These are phyloP conservation scores for Arabidopsis arenosa DNA, from an alignment of 345 rosid species.

Conservation along the genomic window DNA sequence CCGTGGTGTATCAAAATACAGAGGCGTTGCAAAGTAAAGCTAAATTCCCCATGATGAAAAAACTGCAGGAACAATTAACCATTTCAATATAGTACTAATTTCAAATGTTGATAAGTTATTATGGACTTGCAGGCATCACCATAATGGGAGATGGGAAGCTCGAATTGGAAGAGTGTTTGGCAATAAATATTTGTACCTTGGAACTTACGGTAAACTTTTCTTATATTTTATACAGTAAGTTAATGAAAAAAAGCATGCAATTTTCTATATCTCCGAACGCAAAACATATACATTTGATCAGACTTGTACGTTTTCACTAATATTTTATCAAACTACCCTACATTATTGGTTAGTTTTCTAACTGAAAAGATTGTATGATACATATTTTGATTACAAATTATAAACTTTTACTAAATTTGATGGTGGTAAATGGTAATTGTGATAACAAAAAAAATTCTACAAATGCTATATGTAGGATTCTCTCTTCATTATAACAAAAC, in stretches of 20 bases:
- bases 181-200: slow-evolving; percentile 74
- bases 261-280: background rate
- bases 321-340: too few species aligned
- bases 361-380: background rate
- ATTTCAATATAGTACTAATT: background rate
- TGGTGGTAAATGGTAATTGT: background rate
- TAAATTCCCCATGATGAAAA: background rate
- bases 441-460: background rate
- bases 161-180: slow-evolving; percentile 82
- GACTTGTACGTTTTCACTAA: too few species aligned
- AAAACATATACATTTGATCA: background rate
- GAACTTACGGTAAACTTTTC: slow-evolving; percentile 57
- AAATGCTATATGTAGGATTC: slow-evolving; percentile 4
- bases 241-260: too few species aligned
- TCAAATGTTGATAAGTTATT: background rate
- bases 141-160: slow-evolving; percentile 88
- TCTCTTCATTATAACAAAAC: slow-evolving; percentile 6
- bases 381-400: background rate
- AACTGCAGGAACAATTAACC: background rate
- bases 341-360: too few species aligned
- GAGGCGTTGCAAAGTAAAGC: slow-evolving; percentile 93
- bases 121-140: slow-evolving; percentile 61
- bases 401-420: too few species aligned
- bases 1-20: slow-evolving; percentile 89
- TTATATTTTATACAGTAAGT: too few species aligned